phyloP scores from a whole-genome alignment of 1,284 basidiomycete species.

The Mrakiaceae sp. region DNA sequence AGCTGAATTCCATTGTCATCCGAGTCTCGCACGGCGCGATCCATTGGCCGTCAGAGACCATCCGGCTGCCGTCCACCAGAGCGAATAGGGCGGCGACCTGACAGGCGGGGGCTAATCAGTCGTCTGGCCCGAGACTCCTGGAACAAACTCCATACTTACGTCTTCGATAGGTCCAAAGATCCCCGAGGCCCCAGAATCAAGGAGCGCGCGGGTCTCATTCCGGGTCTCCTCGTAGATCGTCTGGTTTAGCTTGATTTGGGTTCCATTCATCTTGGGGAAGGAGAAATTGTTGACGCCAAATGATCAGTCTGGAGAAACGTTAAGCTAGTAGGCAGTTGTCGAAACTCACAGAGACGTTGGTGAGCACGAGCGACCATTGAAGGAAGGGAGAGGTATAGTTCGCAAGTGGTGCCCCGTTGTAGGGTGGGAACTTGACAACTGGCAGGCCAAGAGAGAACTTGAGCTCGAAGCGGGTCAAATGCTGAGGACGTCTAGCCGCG shows the following conservation, averaged over 20 bases:
- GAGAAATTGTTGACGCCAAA: not conserved
- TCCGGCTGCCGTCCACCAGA: slow-evolving; percentile 51
- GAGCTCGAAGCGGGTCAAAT: too few species aligned
- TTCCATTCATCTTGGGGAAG: slow-evolving; percentile 6
- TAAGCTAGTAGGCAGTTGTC: too few species aligned
- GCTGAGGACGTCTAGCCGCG: too few species aligned
- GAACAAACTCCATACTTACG: not conserved
- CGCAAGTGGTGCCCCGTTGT: not conserved
- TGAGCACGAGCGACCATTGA: slow-evolving; percentile 5
- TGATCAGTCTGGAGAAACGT: too few species aligned
- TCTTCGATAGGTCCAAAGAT: slow-evolving; percentile 13
- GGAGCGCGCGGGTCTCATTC: slow-evolving; percentile 1
- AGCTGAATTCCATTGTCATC: slow-evolving; percentile 55
- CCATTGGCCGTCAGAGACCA: slow-evolving; percentile 63
- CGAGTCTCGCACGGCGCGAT: slow-evolving; percentile 64
- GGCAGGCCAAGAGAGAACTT: too few species aligned
- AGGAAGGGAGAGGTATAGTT: slow-evolving; percentile 9
- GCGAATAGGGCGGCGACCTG: slow-evolving; percentile 40
- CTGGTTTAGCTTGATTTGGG: not conserved
- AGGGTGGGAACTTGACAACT: slow-evolving; percentile 11
- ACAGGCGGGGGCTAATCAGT: too few species aligned
- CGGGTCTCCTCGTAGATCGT: slow-evolving; percentile 7
- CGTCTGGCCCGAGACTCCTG: too few species aligned
- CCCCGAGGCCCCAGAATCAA: slow-evolving; percentile 10
- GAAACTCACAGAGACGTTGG: slow-evolving; percentile 1